phyloP scores from a whole-genome alignment of 768 basidiomycete species.

The Paxillus involutus region DNA sequence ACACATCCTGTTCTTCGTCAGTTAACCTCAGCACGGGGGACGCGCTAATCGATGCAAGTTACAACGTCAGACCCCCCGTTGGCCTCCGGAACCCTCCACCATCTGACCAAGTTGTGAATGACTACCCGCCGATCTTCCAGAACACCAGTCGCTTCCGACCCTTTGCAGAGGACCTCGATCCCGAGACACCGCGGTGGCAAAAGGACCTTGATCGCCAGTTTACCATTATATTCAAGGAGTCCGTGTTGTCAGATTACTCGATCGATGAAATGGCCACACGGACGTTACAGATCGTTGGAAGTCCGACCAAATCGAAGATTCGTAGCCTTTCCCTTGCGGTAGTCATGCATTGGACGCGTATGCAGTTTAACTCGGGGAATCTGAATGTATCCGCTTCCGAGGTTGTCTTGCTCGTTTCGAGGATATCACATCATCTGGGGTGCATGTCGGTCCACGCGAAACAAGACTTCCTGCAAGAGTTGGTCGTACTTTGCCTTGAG shows the following conservation, averaged over 20 bases:
- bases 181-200: conserved; percentile 10
- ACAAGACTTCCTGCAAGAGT: conserved; percentile 11
- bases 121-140: background rate
- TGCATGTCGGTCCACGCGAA: conserved; percentile 1
- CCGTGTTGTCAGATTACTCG: conserved; percentile 4
- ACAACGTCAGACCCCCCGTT: background rate
- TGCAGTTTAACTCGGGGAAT: conserved; percentile 13
- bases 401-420: conserved; percentile 10
- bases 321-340: conserved; percentile 8
- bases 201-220: conserved; percentile 16
- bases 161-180: conserved; percentile 6
- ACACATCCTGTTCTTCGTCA: background rate
- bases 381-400: conserved; percentile 1
- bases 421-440: conserved; percentile 5
- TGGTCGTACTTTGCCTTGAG: conserved; percentile 8
- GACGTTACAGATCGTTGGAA: conserved; percentile 10
- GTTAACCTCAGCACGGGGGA: background rate
- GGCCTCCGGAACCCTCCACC: background rate
- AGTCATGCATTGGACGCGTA: conserved; percentile 15
- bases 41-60: background rate
- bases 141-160: conserved; percentile 7
- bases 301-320: conserved; percentile 9
- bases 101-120: background rate
- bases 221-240: conserved; percentile 5
- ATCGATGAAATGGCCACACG: conserved; percentile 8